Evolutionary conservation across 1,139 yeast genomes (phyloP).

Genomic region (Suhomyces choctaworum): DNA sequence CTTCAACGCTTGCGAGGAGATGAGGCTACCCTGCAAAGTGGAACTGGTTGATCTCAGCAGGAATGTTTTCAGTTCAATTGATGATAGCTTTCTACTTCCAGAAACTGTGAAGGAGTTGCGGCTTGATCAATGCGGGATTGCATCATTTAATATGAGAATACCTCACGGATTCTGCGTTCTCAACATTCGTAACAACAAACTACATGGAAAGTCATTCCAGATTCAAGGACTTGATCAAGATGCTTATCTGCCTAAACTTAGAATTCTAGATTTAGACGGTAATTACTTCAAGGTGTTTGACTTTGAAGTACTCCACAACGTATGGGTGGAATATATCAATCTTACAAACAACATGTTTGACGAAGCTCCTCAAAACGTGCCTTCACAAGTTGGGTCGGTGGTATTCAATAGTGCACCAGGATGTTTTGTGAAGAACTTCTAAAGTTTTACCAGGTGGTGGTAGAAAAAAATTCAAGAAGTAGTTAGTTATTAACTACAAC

Average conservation of each 20-base stretch:
- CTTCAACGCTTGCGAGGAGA: constrained; percentile 3
- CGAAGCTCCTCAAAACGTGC: constrained; percentile 10
- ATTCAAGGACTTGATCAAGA: neutral
- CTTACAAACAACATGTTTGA: constrained; percentile 16
- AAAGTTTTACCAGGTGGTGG: too few relatives aligned
- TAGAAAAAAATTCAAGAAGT: too few relatives aligned
- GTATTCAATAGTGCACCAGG: constrained; percentile 14
- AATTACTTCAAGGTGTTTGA: constrained; percentile 15
- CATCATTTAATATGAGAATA: constrained; percentile 7
- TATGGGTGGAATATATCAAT: constrained; percentile 11
- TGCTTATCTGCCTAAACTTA: neutral
- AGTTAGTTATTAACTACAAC: too few relatives aligned
- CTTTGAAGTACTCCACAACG: constrained; percentile 6
- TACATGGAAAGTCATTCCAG: constrained; percentile 13
- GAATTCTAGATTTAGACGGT: constrained; percentile 13
- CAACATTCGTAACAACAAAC: constrained; percentile 13
- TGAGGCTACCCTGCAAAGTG: constrained; percentile 6
- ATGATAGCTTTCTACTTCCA: constrained; percentile 10
- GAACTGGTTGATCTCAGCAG: constrained; percentile 9
- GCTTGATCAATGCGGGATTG: constrained; percentile 12
- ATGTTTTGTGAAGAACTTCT: constrained; percentile 12
- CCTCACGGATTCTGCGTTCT: constrained; percentile 5
- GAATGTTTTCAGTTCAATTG: constrained; percentile 9
- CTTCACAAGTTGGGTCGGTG: constrained; percentile 9
- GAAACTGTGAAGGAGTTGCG: constrained; percentile 5